These are phyloP conservation scores for Magnolia changhungtana DNA, from an alignment of 164 flowering plant genomes.

Conservation along the genomic window DNA sequence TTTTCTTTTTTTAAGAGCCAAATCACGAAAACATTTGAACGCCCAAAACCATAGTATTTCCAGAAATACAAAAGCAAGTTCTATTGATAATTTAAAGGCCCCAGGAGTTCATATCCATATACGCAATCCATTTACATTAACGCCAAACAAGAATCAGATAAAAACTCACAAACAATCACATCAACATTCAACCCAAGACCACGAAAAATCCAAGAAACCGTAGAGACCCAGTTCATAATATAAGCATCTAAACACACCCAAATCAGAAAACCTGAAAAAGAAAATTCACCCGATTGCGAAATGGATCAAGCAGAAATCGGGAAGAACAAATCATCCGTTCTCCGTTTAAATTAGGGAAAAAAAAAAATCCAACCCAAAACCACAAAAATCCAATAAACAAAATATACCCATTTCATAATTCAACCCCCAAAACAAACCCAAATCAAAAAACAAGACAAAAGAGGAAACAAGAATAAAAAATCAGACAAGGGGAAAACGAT, in stretches of 20 bases:
- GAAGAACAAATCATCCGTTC: too few relatives aligned
- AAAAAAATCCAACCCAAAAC: neutral
- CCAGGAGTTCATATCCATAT: neutral
- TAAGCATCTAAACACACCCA: neutral
- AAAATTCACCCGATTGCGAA: neutral
- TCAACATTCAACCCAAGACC: neutral
- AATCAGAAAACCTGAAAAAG: neutral
- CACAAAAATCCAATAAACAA: neutral
- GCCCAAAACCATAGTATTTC: neutral
- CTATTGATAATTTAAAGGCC: neutral
- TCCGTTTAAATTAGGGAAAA: neutral
- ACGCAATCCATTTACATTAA: neutral
- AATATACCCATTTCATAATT: neutral
- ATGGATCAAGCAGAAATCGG: neutral
- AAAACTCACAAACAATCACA: neutral
- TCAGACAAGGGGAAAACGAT: neutral
- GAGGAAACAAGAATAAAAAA: neutral
- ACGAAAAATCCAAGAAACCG: neutral
- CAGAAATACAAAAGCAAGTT: neutral
- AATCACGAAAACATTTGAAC: neutral
- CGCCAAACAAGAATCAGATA: slow-evolving; percentile 2
- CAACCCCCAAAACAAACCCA: slow-evolving; percentile 2
- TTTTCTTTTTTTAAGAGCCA: neutral
- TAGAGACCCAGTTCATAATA: slow-evolving; percentile 2
- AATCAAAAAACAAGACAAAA: neutral